Conservation (phyloP, 1,284 basidiomycete genomes). For the Malassezia globosa region DNA sequence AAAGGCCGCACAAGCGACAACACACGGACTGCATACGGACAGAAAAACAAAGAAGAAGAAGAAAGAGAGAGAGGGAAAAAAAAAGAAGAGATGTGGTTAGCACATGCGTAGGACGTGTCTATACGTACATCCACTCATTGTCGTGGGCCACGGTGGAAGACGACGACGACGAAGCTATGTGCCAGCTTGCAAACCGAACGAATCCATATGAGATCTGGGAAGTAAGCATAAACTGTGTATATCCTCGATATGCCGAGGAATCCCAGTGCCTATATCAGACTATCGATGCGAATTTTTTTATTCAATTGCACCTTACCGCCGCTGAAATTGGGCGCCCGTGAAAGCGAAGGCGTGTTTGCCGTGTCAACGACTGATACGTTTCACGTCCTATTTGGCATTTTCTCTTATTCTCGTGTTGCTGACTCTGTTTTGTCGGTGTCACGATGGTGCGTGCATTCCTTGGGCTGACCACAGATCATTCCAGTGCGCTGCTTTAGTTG, state of each 20-base stretch:
- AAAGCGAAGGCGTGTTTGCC: too few species aligned
- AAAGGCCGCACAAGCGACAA: conserved; percentile 47
- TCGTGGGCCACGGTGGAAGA: conserved; percentile 12
- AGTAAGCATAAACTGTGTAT: too few species aligned
- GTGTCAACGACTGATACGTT: too few species aligned
- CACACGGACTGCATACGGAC: conserved; percentile 31
- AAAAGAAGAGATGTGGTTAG: too few species aligned
- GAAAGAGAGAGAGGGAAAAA: too few species aligned
- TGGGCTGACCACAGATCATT: conserved; percentile 30
- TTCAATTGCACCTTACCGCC: not conserved
- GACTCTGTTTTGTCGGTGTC: too few species aligned
- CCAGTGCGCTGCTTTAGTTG: conserved; percentile 46
- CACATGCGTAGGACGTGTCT: too few species aligned
- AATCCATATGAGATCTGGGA: too few species aligned
- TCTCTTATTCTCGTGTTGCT: too few species aligned
- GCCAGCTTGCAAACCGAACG: conserved; percentile 15
- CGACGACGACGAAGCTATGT: not conserved
- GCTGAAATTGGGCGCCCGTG: not conserved
- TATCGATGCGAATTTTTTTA: not conserved
- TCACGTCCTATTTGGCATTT: too few species aligned
- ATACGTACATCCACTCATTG: conserved; percentile 18
- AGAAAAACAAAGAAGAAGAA: too few species aligned
- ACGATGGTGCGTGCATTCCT: conserved; percentile 3
- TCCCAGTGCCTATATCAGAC: not conserved
- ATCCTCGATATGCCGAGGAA: too few species aligned